Conservation (phyloP, 2,329 filamentous ascomycete genomes). For the Fusarium palustre region DNA sequence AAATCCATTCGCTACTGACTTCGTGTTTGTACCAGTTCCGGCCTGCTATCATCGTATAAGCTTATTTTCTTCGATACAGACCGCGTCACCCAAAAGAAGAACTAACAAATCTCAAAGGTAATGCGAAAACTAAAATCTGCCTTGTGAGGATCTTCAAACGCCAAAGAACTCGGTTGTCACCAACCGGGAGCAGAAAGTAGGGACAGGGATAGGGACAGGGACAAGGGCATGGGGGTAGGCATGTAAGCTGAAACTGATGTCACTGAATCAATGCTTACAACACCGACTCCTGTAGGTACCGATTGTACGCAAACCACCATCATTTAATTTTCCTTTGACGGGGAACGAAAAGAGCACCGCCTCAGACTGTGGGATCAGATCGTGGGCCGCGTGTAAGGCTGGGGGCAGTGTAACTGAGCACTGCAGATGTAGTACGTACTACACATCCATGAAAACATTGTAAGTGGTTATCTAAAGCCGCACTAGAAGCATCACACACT, state of each 20-base stretch:
- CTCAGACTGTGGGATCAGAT: conserved; percentile 42
- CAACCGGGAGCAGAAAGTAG: conserved; percentile 5
- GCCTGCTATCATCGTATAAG: conserved; percentile 6
- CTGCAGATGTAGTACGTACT: neutral
- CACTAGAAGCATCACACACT: conserved; percentile 25
- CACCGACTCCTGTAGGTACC: neutral
- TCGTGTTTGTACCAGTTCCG: neutral
- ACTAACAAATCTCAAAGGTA: neutral
- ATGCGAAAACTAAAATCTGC: conserved; percentile 16
- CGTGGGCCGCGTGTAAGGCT: conserved; percentile 47
- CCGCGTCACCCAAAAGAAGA: conserved; percentile 14
- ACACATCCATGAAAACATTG: neutral
- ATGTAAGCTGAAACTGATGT: conserved; percentile 44
- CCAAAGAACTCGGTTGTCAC: conserved; percentile 23
- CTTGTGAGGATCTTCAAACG: conserved; percentile 37
- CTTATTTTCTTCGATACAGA: conserved; percentile 24
- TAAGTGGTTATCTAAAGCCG: neutral
- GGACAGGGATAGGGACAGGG: neutral
- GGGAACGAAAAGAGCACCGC: conserved; percentile 32
- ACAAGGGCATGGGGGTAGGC: neutral
- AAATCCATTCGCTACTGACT: neutral
- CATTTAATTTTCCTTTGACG: neutral
- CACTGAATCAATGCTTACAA: conserved; percentile 20
- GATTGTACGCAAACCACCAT: conserved; percentile 15
- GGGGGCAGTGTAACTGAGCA: conserved; percentile 40